Percentiles rank a stretch among this genome's conserved stretches.
These are phyloP conservation scores for Penicillium canariense DNA, from an alignment of 495 filamentous ascomycete genomes.

Conservation along the genomic window DNA sequence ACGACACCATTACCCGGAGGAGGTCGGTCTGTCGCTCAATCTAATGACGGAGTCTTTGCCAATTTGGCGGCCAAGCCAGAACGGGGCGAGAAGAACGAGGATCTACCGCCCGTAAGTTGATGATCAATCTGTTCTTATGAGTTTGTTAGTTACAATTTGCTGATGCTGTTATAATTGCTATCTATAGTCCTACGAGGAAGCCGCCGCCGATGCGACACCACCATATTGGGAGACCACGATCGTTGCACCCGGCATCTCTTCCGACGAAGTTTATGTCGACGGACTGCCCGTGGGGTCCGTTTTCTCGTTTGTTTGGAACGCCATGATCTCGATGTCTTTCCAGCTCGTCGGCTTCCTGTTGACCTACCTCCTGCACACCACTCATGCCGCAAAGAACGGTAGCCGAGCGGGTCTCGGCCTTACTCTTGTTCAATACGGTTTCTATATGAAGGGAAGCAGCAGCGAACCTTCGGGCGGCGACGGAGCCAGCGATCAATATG, in stretches of 20 bases:
- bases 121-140: neutral
- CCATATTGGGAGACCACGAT: constrained; percentile 99
- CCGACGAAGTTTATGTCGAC: constrained; percentile 94
- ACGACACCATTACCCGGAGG: constrained; percentile 33
- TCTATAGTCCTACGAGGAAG: constrained; percentile 91
- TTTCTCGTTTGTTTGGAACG: constrained; percentile 97
- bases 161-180: constrained; percentile 20
- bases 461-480: constrained; percentile 47
- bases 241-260: constrained; percentile 79
- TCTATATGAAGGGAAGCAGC: constrained; percentile 81
- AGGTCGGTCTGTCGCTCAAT: constrained; percentile 51
- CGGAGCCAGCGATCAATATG: constrained; percentile 51
- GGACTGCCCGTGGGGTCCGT: constrained; percentile 93
- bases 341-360: constrained; percentile 95
- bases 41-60: constrained; percentile 93
- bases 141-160: neutral
- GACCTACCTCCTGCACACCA: constrained; percentile 96
- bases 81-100: constrained; percentile 73
- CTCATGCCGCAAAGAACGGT: constrained; percentile 96
- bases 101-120: constrained; percentile 82
- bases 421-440: constrained; percentile 94
- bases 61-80: constrained; percentile 93
- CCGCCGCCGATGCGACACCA: constrained; percentile 91
- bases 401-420: constrained; percentile 92
- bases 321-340: constrained; percentile 98